Evolutionary conservation across 352 stramenopile species (phyloP).

Genomic region (Pythium monospermum): DNA sequence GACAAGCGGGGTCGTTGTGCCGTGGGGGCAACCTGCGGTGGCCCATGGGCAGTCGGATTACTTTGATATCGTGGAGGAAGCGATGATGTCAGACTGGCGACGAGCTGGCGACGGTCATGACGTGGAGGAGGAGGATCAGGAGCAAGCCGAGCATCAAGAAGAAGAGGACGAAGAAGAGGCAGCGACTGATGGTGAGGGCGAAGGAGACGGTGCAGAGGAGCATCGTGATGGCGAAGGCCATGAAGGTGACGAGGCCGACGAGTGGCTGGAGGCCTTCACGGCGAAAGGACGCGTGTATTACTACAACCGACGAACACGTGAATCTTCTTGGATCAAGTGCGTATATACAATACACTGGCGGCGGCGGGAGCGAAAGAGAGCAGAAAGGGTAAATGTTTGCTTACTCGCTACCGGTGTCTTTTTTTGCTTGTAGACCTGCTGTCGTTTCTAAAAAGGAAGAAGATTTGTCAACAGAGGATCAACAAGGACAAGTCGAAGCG

Average conservation of each 20-base stretch:
- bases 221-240: not conserved
- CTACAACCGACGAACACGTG: conserved; percentile 81
- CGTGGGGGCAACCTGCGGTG: not conserved
- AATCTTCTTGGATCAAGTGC: conserved; percentile 83
- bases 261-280: conserved; percentile 83
- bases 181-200: conserved; percentile 2
- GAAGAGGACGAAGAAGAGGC: conserved; percentile 16
- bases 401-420: too few relatives aligned
- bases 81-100: conserved; percentile 18
- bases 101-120: not conserved
- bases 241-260: conserved; percentile 17
- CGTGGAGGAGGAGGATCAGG: conserved; percentile 2
- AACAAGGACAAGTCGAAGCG: too few relatives aligned
- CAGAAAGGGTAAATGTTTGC: too few relatives aligned
- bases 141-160: conserved; percentile 5
- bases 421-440: too few relatives aligned
- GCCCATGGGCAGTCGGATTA: conserved; percentile 17
- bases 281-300: conserved; percentile 85
- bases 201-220: conserved; percentile 5
- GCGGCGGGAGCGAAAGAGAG: not conserved
- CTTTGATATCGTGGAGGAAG: conserved; percentile 53
- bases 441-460: too few relatives aligned
- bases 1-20: not conserved
- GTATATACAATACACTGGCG: not conserved
- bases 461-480: too few relatives aligned